These are phyloP conservation scores for Elymus sibiricus DNA, from an alignment of 176 grass and related monocot species.

Conservation along the genomic window DNA sequence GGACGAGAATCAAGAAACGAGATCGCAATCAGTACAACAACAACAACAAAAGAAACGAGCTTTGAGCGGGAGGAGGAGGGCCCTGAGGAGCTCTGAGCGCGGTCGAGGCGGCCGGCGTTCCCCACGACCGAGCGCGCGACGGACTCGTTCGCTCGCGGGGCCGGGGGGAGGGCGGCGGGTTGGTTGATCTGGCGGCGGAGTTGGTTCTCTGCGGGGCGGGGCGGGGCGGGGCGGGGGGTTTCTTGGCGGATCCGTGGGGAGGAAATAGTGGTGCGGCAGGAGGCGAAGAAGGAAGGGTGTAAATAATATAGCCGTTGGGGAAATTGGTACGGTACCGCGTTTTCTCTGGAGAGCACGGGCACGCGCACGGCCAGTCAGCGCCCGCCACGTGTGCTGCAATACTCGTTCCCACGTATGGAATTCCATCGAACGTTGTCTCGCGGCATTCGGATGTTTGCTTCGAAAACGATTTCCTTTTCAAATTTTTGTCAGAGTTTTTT, in stretches of 20 bases:
- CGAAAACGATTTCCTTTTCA: background rate
- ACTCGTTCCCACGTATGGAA: no score
- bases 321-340: background rate
- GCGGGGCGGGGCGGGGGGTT: background rate
- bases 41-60: background rate
- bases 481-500: background rate
- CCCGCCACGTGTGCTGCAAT: background rate
- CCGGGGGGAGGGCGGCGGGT: background rate
- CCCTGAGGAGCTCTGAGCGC: constrained; percentile 14
- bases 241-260: background rate
- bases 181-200: no score
- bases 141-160: constrained; percentile 8
- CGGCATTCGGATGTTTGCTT: background rate
- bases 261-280: background rate
- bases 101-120: background rate
- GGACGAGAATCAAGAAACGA: background rate
- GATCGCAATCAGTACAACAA: background rate
- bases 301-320: constrained; percentile 6
- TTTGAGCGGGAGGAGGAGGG: background rate
- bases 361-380: background rate
- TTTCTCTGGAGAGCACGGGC: background rate
- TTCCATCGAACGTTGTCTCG: background rate
- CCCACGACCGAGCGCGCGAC: background rate
- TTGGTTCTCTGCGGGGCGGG: background rate
- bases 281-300: background rate